Conservation (phyloP, 2,329 filamentous ascomycete species). For the Penicillium sp. region DNA sequence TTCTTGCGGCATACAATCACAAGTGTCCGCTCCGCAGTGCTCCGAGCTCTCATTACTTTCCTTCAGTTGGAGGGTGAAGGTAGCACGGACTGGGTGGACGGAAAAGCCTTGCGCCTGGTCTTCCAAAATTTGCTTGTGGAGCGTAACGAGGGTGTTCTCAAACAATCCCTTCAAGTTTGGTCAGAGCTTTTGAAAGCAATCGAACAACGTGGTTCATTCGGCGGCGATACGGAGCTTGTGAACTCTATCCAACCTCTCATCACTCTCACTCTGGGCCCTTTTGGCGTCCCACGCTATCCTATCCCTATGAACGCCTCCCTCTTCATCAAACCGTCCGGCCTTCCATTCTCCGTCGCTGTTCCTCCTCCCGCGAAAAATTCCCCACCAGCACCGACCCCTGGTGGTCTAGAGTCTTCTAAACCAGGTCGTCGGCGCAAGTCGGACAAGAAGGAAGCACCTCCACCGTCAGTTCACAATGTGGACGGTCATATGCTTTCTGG, state of each 20-base stretch:
- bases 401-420: constrained; percentile 53
- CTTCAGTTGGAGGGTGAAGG: constrained; percentile 73
- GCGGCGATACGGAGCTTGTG: constrained; percentile 67
- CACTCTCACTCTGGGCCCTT: constrained; percentile 77
- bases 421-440: constrained; percentile 72
- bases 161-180: constrained; percentile 83
- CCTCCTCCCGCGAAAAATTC: constrained; percentile 38
- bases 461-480: constrained; percentile 77
- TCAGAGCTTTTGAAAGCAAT: constrained; percentile 66
- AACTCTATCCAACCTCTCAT: constrained; percentile 74
- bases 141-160: constrained; percentile 74
- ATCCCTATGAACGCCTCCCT: constrained; percentile 85
- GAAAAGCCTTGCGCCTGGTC: constrained; percentile 76
- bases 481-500: constrained; percentile 98
- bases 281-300: constrained; percentile 84
- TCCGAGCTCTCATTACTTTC: constrained; percentile 90
- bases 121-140: constrained; percentile 96
- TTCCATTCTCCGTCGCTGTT: constrained; percentile 59
- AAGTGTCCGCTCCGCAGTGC: constrained; percentile 84
- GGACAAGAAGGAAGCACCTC: constrained; percentile 68
- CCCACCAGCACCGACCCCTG: constrained; percentile 36
- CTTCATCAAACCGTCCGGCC: constrained; percentile 89
- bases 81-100: constrained; percentile 86
- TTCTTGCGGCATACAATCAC: constrained; percentile 97
- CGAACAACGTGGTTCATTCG: constrained; percentile 52